These are phyloP conservation scores for Gracilaria vermiculophylla DNA, from an alignment of 23 red algal genomes.

Conservation along the genomic window DNA sequence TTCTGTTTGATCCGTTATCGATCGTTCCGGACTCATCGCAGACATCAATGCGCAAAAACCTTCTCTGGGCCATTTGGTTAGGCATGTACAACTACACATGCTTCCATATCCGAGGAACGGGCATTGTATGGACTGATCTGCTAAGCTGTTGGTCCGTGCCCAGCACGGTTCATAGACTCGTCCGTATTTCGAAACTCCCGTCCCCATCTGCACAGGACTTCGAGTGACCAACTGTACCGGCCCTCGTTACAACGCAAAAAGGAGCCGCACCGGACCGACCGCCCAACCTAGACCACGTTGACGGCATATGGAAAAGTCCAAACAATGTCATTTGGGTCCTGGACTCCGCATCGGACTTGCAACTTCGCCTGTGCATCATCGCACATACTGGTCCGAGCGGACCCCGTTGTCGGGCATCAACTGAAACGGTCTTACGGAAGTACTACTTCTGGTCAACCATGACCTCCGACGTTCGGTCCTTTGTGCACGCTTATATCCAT, in stretches of 20 bases:
- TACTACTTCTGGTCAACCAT: too few relatives aligned
- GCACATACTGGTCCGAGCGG: too few relatives aligned
- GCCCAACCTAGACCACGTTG: neutral
- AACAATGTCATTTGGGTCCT: neutral
- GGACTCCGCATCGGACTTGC: neutral
- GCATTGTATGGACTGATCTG: neutral
- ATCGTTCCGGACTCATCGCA: neutral
- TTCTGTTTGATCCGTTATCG: neutral
- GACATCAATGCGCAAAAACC: slow-evolving; percentile 5
- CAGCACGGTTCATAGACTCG: neutral
- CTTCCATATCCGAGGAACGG: neutral
- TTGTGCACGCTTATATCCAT: too few relatives aligned
- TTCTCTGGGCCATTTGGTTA: slow-evolving; percentile 1
- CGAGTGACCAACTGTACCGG: neutral
- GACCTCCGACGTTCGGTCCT: too few relatives aligned
- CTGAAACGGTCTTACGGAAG: too few relatives aligned
- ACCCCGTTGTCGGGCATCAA: too few relatives aligned
- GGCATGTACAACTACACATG: slow-evolving; percentile 23
- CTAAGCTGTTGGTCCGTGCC: neutral
- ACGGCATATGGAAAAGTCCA: neutral
- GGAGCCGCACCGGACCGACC: neutral
- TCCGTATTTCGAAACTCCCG: neutral
- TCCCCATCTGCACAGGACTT: slow-evolving; percentile 9
- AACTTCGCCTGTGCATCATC: too few relatives aligned
- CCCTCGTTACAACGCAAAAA: neutral